Base-by-base conservation (phyloP, 73 alveolate species). In the Paramecium sonneborni region DNA sequence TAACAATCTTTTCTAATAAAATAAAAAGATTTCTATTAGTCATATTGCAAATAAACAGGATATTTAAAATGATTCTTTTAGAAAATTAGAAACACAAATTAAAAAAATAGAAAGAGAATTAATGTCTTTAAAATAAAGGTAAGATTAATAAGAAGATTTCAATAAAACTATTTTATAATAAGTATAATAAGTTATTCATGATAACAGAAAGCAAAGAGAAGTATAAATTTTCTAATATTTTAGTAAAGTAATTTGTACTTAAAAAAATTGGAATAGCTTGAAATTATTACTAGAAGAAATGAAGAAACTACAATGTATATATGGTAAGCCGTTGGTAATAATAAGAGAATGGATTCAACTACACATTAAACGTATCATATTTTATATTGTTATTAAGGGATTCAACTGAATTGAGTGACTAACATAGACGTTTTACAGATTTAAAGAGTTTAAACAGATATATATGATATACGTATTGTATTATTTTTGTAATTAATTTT, bases 361-460 rank as follows among this genome's bases (percentile, higher is more conserved):
- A 74, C 58, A 23, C 87, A 74, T 39, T n/a, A 39, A 74, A 74
- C 87, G 87, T 74, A 74, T n/a, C 2, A 35, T n/a, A 28, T 28
- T 28, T 28, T 37, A 74, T 37, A 74, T 74, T 5, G 10, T 62
- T 62, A 74, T n/a, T 15, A 12, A 74, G 87, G 1, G 87, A 74
- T 74, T 74, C 87, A 15, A 74, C 87, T n/a, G 87, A 74, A 74
- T 37, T 74, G 12, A 74, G 87, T 35, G 87, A 74, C 20, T 38
- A 74, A 37, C 87, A 74, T 39, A 74, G 87, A 74, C 28, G 58
- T 32, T 74, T 74, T 74, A 39, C 87, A 12, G 87, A 74, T 37
- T 74, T 62, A 12, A 62, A 62, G 26, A 30, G 84, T 62, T 24
- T 62, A 15, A 62, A 62, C 12, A 62, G 84, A 30, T 62, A 62